A percentile compares a stretch with the other conserved stretches of the same genome.
These are phyloP conservation scores for Anacardium occidentale DNA, from an alignment of 345 rosid species.

Conservation along the genomic window DNA sequence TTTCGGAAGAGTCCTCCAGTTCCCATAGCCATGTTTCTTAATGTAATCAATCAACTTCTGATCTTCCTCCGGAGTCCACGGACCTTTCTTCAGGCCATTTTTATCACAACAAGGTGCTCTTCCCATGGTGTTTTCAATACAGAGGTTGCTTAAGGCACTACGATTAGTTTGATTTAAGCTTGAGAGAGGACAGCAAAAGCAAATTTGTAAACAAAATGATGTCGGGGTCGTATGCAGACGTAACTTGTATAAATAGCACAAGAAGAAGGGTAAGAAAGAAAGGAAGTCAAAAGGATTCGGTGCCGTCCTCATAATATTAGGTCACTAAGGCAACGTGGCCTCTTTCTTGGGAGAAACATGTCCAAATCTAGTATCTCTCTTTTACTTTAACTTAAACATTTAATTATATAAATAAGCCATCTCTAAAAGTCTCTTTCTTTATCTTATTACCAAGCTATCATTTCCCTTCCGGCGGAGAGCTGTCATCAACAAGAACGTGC, in stretches of 20 bases:
- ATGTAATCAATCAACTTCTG: conserved; percentile 65
- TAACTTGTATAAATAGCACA: conserved; percentile 43
- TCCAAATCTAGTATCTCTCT: not conserved
- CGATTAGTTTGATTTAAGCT: not conserved
- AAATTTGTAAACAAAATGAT: conserved; percentile 11
- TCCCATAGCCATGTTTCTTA: conserved; percentile 73
- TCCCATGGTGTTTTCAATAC: conserved; percentile 44
- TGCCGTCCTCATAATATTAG: conserved; percentile 62
- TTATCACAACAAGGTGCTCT: conserved; percentile 86
- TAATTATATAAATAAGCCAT: not conserved
- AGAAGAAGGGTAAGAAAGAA: conserved; percentile 21
- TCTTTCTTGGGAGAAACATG: conserved; percentile 12
- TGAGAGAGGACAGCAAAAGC: not conserved
- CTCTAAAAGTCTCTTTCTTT: not conserved
- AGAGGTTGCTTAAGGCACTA: not conserved
- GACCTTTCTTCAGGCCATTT: conserved; percentile 76
- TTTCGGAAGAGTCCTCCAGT: conserved; percentile 87
- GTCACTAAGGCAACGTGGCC: conserved; percentile 60
- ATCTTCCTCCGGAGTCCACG: conserved; percentile 92
- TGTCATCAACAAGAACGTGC: conserved; percentile 44
- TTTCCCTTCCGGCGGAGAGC: conserved; percentile 46
- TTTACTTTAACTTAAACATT: not conserved
- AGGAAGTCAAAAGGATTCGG: conserved; percentile 78
- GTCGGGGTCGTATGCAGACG: conserved; percentile 37
- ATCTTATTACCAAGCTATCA: conserved; percentile 23